phyloP scores from a whole-genome alignment of 768 basidiomycete genomes.

The Trametopsis cervina region DNA sequence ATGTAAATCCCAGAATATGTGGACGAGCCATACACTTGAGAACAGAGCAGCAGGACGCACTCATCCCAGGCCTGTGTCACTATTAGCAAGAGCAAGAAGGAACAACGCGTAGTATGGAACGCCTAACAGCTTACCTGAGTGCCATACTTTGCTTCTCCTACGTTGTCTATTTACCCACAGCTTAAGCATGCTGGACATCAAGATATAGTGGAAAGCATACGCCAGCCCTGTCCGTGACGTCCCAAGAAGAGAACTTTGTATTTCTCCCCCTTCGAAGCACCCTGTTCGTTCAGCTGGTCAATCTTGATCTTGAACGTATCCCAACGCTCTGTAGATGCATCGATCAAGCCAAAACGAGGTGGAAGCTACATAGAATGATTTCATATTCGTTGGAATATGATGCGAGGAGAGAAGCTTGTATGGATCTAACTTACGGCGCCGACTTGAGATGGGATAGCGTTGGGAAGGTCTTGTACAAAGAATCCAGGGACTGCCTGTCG shows the following conservation, averaged over 20 bases:
- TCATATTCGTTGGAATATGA: background rate
- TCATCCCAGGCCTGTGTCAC: conserved; percentile 47
- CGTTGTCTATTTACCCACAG: conserved; percentile 47
- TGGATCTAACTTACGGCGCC: conserved; percentile 22
- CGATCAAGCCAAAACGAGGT: conserved; percentile 51
- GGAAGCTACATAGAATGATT: conserved; percentile 35
- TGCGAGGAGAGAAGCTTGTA: background rate
- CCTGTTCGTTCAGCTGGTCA: conserved; percentile 35
- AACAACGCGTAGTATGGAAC: no score
- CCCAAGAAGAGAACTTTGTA: conserved; percentile 65
- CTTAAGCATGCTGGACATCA: no score
- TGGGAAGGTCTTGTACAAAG: conserved; percentile 35
- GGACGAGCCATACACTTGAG: no score
- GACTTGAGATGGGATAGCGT: conserved; percentile 20
- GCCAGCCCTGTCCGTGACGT: conserved; percentile 69
- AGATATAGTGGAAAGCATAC: no score
- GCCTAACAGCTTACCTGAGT: conserved; percentile 25
- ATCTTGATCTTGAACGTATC: conserved; percentile 34
- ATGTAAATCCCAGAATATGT: background rate
- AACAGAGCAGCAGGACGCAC: no score
- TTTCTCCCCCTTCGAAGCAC: conserved; percentile 28
- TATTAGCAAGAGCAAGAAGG: background rate
- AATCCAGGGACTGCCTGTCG: conserved; percentile 29
- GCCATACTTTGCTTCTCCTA: conserved; percentile 53
- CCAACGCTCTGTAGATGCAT: conserved; percentile 46